Base-by-base conservation (phyloP, 2,329 filamentous ascomycete species). In the Microsporum canis region DNA sequence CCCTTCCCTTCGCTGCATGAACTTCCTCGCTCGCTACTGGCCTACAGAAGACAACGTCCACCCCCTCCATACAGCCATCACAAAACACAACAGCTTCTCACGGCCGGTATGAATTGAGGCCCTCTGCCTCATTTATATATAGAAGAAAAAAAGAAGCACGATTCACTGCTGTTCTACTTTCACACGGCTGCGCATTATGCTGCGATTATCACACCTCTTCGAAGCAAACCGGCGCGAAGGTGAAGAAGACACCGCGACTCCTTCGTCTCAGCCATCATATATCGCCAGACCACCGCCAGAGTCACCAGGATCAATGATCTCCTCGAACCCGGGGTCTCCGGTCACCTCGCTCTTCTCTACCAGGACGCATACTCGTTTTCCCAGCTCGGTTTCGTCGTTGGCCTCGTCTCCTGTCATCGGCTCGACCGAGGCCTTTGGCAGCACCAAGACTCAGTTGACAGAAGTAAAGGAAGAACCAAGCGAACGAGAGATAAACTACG, bases 401-500 rank as follows among this genome's bases (percentile, higher is more conserved):
- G 77, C 80, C 64, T 86, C 79, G 60, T 86, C 80, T 63, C 86
- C 80, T 62, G 80, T 76, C 58, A 79, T 77, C 62, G 75, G 75
- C 43, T 76, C 74, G 34, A 75, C 76, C 64, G 83, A 84, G 65
- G 71, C 73, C 59, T 71, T 73, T 33, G 67, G 67, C 8, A 77
- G 82, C 0, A 79, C 80, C 68, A 89, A 89, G 74, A 81, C 83
- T 63, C 81, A 80, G 59, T 79, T 96, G 64, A 88, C 89, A 14
- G 88, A 94, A 68, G 88, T 96, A 23, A 83, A 91, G 69, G 91
- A 96, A 72, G 91, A 95, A 69, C 85, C 88, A 1, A 23, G 34
- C 10, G 88, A 91, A 71, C 82, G 81, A 60, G 88, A 80, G 62
- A 78, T 79, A 62, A 73, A 78, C 55, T 71, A 79, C 56, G 72